Base-by-base conservation (phyloP, 2,329 filamentous ascomycete species). In the Aschersonia sp. region DNA sequence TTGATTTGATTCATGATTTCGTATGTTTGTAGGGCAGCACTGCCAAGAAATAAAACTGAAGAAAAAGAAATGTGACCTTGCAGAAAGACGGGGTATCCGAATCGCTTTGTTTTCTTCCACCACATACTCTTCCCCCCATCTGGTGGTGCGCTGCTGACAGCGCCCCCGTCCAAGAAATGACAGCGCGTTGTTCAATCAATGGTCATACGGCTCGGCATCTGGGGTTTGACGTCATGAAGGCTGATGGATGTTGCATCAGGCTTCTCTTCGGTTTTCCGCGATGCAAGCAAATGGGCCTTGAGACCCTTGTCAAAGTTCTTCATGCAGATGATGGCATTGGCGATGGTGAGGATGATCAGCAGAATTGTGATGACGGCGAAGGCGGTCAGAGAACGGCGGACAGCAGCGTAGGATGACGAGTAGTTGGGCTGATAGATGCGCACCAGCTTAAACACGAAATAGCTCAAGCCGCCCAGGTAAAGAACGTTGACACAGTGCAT, bases 381-480 rank as follows among this genome's bases (percentile, higher is more conserved):
- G 51, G 89, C 87, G 4, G 91, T 96, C 59, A 98, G 73, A 12
- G 85, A 91, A 59, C 84, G 85, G 52, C 84, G 79, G 40, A 92
- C 91, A 4, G 91, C 83, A 46, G 73, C 62, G 69, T 97, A 98
- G 54, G 79, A 73, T 1, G 62, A 48, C 46, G 61, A 63, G 55
- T 79, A 77, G 43, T 63, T 63, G 9, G 77, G 70, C 56, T 84
- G 80, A 66, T 94, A 98, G 80, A 98, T 98, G 62, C 92, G 86
- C 51, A 92, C 84, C 48, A 98, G 80, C 74, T 98, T 98, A 78
- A 96, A 98, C 61, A 95, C 77, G 72, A 98, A 98, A 71, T 97
- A 98, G 49, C 82, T 87, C 54, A 97, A 77, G 40, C 82, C 91
- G 52, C 84, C 88, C 54, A 95, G 82, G 67, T 94, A 96, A 49